Evolutionary conservation across 2,329 filamentous ascomycete genomes (phyloP).

Genomic region (Kalaharituber pfeilii): DNA sequence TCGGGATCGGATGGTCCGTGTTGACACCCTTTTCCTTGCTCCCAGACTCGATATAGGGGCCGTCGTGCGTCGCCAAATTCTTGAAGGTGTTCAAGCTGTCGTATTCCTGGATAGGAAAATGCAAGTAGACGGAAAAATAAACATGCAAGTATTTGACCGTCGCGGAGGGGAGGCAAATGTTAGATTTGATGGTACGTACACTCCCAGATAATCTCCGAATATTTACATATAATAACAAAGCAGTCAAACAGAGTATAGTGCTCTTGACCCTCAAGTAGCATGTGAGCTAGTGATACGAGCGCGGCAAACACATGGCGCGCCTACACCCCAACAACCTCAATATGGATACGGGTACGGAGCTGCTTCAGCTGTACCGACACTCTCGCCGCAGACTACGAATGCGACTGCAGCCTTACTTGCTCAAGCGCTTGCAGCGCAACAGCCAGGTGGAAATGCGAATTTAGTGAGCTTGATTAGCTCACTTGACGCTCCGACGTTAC

Average conservation of each 20-base stretch:
- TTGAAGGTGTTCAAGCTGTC: constrained; percentile 77
- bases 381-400: constrained; percentile 22
- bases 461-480: constrained; percentile 48
- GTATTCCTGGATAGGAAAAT: constrained; percentile 55
- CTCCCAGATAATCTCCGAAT: background rate
- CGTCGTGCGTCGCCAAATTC: constrained; percentile 67
- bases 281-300: constrained; percentile 63
- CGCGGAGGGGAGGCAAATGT: constrained; percentile 48
- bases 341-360: constrained; percentile 24
- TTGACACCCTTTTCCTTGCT: constrained; percentile 63
- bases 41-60: constrained; percentile 58
- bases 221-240: constrained; percentile 6
- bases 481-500: constrained; percentile 52
- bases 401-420: constrained; percentile 22
- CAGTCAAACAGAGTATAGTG: constrained; percentile 50
- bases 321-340: constrained; percentile 22
- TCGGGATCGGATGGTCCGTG: constrained; percentile 49
- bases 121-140: constrained; percentile 55
- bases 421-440: constrained; percentile 24
- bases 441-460: constrained; percentile 30
- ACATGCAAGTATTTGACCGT: constrained; percentile 72
- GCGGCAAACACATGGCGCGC: constrained; percentile 28
- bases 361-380: constrained; percentile 24
- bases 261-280: constrained; percentile 60
- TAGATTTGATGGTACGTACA: constrained; percentile 48